Evolutionary conservation across 73 alveolate genomes (phyloP).

Genomic region (Loxodes magnus): DNA sequence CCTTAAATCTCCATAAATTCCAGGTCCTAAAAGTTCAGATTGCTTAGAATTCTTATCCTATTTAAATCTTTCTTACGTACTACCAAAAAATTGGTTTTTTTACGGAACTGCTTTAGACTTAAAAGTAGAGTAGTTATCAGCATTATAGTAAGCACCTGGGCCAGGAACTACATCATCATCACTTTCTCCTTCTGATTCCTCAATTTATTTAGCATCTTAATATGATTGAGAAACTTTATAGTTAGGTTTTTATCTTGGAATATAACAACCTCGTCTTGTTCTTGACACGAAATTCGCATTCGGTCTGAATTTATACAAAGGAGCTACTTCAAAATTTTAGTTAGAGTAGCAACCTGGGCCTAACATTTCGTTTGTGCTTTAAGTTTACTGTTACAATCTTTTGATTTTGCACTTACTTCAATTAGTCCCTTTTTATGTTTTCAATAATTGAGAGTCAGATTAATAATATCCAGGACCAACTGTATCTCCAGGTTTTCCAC

Average conservation of each 20-base stretch:
- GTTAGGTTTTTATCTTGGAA: no score
- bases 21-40: slow-evolving; percentile 6
- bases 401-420: slow-evolving; percentile 4
- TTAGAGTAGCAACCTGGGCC: slow-evolving; percentile 14
- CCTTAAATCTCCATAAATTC: not conserved
- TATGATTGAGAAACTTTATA: no score
- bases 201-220: not conserved
- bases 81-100: slow-evolving; percentile 4
- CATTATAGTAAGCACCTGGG: slow-evolving; percentile 2
- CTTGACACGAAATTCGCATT: slow-evolving; percentile 6
- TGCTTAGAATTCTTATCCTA: not conserved
- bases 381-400: not conserved
- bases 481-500: slow-evolving; percentile 2
- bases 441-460: not conserved
- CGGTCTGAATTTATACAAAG: not conserved
- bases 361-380: not conserved
- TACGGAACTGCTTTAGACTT: not conserved
- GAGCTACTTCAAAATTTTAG: not conserved
- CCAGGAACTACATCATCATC: slow-evolving; percentile 10
- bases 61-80: slow-evolving; percentile 1
- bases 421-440: slow-evolving; percentile 1
- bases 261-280: not conserved
- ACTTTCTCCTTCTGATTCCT: not conserved
- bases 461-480: slow-evolving; percentile 16
- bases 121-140: not conserved